Percentiles rank a stretch among this genome's conserved stretches.
These are phyloP conservation scores for Colletotrichum eremochloae DNA, from an alignment of 2,329 filamentous ascomycete genomes.

Conservation along the genomic window DNA sequence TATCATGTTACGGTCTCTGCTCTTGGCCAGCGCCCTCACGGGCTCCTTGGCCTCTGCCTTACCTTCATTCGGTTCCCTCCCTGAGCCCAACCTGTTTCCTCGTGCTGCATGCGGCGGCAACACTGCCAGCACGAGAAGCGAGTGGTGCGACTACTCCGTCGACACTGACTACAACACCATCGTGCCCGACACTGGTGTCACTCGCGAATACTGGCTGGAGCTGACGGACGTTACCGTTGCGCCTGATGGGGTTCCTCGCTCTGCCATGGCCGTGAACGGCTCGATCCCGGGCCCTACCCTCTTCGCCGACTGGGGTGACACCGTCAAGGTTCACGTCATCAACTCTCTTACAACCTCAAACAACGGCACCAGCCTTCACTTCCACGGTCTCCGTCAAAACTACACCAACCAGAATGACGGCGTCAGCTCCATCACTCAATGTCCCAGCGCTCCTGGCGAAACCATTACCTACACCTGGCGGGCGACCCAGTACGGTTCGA, in stretches of 20 bases:
- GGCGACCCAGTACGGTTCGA: constrained; percentile 66
- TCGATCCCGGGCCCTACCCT: constrained; percentile 72
- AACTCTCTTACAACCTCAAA: constrained; percentile 59
- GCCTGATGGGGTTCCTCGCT: constrained; percentile 61
- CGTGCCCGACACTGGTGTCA: constrained; percentile 62
- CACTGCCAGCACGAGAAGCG: constrained; percentile 50
- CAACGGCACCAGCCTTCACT: constrained; percentile 74
- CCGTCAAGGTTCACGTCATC: constrained; percentile 65
- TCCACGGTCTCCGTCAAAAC: constrained; percentile 72
- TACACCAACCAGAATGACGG: constrained; percentile 69
- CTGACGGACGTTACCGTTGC: constrained; percentile 55
- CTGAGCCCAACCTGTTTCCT: constrained; percentile 25
- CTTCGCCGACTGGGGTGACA: constrained; percentile 64
- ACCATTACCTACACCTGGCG: constrained; percentile 69
- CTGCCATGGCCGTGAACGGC: constrained; percentile 65
- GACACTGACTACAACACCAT: constrained; percentile 60
- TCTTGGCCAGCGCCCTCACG: constrained; percentile 23
- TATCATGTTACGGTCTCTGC: constrained; percentile 28
- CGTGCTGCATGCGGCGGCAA: constrained; percentile 46
- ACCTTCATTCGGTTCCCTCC: constrained; percentile 15
- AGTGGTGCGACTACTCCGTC: constrained; percentile 64
- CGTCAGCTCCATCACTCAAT: constrained; percentile 63
- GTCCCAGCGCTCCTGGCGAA: constrained; percentile 64
- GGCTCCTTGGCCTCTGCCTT: constrained; percentile 32
- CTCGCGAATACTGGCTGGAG: constrained; percentile 63